phyloP scores from a whole-genome alignment of 495 filamentous ascomycete species.

The Podospora sp. region DNA sequence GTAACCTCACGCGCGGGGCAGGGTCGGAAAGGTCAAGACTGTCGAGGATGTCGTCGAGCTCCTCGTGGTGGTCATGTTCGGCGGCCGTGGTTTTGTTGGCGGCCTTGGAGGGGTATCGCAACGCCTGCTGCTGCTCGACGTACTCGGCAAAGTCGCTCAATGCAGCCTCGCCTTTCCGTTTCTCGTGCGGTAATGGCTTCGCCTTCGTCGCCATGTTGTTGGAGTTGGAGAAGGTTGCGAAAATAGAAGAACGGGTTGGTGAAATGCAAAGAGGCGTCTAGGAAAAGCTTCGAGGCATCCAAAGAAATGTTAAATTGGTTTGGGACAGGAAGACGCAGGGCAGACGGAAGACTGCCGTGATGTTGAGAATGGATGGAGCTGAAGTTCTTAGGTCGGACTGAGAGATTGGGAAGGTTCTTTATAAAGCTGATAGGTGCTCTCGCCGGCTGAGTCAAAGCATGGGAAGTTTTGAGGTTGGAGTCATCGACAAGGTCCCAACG shows the following conservation, averaged over 20 bases:
- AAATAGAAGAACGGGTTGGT: too few species aligned
- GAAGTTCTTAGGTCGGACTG: neutral
- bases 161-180: constrained; percentile 84
- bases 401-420: neutral
- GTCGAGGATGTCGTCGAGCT: constrained; percentile 87
- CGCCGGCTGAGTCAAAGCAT: constrained; percentile 39
- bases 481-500: constrained; percentile 7
- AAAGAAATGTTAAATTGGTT: too few species aligned
- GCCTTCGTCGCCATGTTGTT: constrained; percentile 58
- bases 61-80: constrained; percentile 71
- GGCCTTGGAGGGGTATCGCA: constrained; percentile 54
- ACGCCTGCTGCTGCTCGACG: constrained; percentile 87
- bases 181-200: constrained; percentile 72
- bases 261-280: too few species aligned
- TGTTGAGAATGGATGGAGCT: neutral
- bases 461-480: neutral
- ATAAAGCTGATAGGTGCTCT: constrained; percentile 8
- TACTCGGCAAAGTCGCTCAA: constrained; percentile 98
- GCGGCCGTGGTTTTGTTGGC: constrained; percentile 37
- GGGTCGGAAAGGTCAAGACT: constrained; percentile 79
- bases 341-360: neutral
- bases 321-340: too few species aligned
- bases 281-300: too few species aligned
- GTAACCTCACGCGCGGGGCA: constrained; percentile 66
- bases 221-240: too few species aligned